A percentile compares a stretch with the other conserved stretches of the same genome.
These are phyloP conservation scores for Solanum chiquidenum DNA, from an alignment of 257 asterid species.

Conservation along the genomic window DNA sequence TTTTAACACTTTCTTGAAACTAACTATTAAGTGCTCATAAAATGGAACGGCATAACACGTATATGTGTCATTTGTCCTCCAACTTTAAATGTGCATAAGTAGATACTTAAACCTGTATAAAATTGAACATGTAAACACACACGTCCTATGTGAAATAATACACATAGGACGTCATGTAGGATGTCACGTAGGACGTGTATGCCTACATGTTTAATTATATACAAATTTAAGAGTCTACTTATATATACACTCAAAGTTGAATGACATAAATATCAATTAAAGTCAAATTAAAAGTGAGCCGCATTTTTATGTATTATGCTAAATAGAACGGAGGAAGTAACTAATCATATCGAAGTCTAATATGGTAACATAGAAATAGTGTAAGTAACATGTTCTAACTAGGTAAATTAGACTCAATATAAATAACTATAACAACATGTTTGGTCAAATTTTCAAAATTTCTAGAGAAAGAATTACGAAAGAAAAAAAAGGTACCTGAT, in stretches of 20 bases:
- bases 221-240: not conserved
- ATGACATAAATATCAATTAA: too few relatives aligned
- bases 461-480: too few relatives aligned
- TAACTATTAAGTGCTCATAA: not conserved
- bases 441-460: not conserved
- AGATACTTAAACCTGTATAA: not conserved
- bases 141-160: not conserved
- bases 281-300: not conserved
- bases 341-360: too few relatives aligned
- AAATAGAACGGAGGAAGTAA: not conserved
- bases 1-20: not conserved
- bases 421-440: not conserved
- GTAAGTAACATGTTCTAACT: not conserved
- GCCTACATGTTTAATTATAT: not conserved
- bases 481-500: slow-evolving; percentile 34
- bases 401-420: not conserved
- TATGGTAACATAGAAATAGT: not conserved
- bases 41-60: not conserved
- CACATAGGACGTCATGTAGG: not conserved
- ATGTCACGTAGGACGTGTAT: not conserved
- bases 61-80: too few relatives aligned
- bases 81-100: not conserved
- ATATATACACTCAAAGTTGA: too few relatives aligned
- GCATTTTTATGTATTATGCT: not conserved
- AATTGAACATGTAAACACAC: not conserved